These are phyloP conservation scores for Ziziphus jujuba DNA, from an alignment of 306 rosid species.

Conservation along the genomic window DNA sequence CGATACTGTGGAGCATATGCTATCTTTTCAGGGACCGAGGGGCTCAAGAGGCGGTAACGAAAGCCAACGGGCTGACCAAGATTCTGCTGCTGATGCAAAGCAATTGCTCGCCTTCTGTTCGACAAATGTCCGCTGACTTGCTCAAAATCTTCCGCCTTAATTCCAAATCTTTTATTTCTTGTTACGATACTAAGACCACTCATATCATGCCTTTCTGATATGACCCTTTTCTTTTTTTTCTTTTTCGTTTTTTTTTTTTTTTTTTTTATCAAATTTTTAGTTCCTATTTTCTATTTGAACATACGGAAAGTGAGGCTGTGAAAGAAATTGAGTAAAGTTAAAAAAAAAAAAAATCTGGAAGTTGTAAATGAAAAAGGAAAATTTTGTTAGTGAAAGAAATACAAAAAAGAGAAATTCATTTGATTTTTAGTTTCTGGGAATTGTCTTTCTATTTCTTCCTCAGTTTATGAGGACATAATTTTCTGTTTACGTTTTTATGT, in stretches of 20 bases:
- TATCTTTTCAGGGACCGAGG: conserved; percentile 61
- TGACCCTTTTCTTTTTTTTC: background rate
- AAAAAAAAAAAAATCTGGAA: background rate
- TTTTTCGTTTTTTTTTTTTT: background rate
- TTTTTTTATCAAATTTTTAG: background rate
- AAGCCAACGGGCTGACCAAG: conserved; percentile 80
- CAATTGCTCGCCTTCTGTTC: conserved; percentile 63
- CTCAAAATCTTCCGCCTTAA: conserved; percentile 74
- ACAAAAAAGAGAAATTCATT: conserved; percentile 37
- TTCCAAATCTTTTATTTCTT: conserved; percentile 61
- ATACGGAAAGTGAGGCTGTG: background rate
- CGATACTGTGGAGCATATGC: conserved; percentile 86
- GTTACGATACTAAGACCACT: conserved; percentile 78
- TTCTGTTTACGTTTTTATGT: no score
- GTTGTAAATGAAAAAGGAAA: conserved; percentile 55
- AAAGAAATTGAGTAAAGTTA: background rate
- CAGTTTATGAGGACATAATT: no score
- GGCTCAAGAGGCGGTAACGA: conserved; percentile 68
- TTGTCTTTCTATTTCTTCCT: no score
- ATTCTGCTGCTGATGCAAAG: conserved; percentile 88
- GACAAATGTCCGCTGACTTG: conserved; percentile 84
- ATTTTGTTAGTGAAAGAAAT: conserved; percentile 61
- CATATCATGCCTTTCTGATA: conserved; percentile 90
- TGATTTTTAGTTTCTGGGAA: background rate
- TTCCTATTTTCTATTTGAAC: conserved; percentile 11